Percentiles rank a stretch among this genome's conserved stretches.
These are phyloP conservation scores for Malus hybrid DNA, from an alignment of 331 rosid genomes.

Conservation along the genomic window DNA sequence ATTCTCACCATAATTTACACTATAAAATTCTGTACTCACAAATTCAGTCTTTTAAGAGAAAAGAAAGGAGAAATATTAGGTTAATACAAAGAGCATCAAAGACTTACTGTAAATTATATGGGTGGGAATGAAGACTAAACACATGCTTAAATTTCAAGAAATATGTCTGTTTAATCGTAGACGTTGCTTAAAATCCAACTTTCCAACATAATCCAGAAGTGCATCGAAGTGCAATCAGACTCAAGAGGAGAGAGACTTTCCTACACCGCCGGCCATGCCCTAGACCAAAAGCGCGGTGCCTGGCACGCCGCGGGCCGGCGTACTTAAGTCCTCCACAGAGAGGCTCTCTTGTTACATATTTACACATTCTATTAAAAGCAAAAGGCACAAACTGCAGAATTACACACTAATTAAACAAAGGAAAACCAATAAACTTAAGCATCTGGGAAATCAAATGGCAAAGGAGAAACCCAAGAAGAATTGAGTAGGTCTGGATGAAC, in stretches of 20 bases:
- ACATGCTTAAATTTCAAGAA: neutral
- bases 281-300: too few species aligned
- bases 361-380: neutral
- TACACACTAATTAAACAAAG: neutral
- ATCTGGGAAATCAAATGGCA: conserved; percentile 54
- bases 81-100: neutral
- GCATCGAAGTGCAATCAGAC: neutral
- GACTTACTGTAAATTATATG: neutral
- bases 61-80: neutral
- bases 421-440: neutral
- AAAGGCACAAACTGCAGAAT: neutral
- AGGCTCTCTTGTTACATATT: neutral
- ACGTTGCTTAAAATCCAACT: neutral
- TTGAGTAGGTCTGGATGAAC: conserved; percentile 42
- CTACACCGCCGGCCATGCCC: too few species aligned
- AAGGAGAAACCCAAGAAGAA: conserved; percentile 23
- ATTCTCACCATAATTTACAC: neutral
- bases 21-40: neutral
- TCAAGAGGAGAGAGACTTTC: neutral
- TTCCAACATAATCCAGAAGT: neutral
- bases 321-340: neutral
- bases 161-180: neutral
- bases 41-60: neutral
- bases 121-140: neutral
- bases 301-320: too few species aligned